A percentile compares a stretch with the other conserved stretches of the same genome.
Conservation (phyloP, 768 basidiomycete genomes). For the Amanita muscaria region DNA sequence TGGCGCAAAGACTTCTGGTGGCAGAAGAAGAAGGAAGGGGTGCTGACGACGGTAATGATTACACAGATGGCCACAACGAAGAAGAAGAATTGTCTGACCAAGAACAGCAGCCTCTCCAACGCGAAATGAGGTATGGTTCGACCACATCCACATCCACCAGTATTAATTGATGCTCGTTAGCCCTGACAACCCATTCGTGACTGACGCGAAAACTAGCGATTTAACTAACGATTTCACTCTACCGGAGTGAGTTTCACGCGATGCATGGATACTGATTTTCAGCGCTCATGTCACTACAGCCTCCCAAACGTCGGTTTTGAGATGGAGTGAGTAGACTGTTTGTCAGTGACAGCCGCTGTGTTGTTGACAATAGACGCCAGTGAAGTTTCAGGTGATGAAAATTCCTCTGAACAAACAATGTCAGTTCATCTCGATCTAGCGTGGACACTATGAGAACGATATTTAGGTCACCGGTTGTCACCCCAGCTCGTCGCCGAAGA, state of each 20-base stretch:
- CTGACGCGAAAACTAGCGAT: background rate
- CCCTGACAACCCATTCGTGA: background rate
- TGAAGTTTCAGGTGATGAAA: background rate
- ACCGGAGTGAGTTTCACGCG: background rate
- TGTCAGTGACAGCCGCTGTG: background rate
- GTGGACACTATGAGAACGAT: background rate
- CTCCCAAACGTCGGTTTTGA: background rate
- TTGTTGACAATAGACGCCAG: background rate
- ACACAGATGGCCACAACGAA: conserved; percentile 8
- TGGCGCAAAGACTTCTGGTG: conserved; percentile 22
- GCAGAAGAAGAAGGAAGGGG: conserved; percentile 18
- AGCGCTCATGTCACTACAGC: background rate
- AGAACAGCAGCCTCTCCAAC: background rate
- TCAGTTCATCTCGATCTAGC: conserved; percentile 1
- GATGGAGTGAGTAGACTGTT: background rate
- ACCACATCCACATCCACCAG: background rate
- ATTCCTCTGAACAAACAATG: background rate
- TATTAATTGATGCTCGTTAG: background rate
- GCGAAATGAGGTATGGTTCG: background rate
- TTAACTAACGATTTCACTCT: background rate
- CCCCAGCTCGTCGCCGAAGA: background rate
- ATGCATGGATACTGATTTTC: too few species aligned
- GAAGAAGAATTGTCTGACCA: background rate
- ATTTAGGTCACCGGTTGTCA: background rate
- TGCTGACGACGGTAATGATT: background rate